Conservation (phyloP, 1,139 yeast species). For the Hansenula sp. region DNA sequence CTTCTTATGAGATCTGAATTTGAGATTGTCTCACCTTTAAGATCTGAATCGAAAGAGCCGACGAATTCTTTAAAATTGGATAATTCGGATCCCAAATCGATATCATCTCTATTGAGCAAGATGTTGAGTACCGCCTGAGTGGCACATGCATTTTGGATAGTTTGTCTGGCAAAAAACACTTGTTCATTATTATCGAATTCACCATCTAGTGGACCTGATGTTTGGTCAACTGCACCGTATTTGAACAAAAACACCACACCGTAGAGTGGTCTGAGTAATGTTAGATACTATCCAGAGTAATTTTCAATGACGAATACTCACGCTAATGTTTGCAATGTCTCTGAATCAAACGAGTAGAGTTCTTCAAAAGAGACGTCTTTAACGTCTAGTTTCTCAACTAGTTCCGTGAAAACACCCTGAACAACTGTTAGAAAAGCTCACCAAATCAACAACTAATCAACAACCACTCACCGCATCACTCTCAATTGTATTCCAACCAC, state of each 20-base stretch:
- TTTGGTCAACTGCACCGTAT: slow-evolving; percentile 40
- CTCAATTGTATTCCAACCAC: slow-evolving; percentile 63
- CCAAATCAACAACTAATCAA: not conserved
- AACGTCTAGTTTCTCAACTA: slow-evolving; percentile 56
- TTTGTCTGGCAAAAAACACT: slow-evolving; percentile 62
- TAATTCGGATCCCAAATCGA: slow-evolving; percentile 49
- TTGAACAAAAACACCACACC: slow-evolving; percentile 66
- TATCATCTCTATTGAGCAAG: slow-evolving; percentile 39
- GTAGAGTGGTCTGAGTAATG: slow-evolving; percentile 36
- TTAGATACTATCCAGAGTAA: too few species aligned
- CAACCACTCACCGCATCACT: slow-evolving; percentile 50
- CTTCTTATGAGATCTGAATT: slow-evolving; percentile 55
- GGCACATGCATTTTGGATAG: slow-evolving; percentile 72
- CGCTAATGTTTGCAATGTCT: slow-evolving; percentile 32
- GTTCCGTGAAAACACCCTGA: slow-evolving; percentile 64
- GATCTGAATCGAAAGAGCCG: slow-evolving; percentile 49
- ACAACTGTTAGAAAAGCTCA: slow-evolving; percentile 15
- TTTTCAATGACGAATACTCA: slow-evolving; percentile 7
- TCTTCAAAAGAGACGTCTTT: slow-evolving; percentile 57
- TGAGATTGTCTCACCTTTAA: slow-evolving; percentile 61
- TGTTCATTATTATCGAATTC: slow-evolving; percentile 36
- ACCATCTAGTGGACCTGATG: slow-evolving; percentile 39
- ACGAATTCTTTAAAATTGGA: slow-evolving; percentile 48
- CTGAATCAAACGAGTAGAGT: slow-evolving; percentile 49
- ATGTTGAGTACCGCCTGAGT: slow-evolving; percentile 70